These are phyloP conservation scores for Nakazawaea ernobii DNA, from an alignment of 805 yeast genomes.

Conservation along the genomic window DNA sequence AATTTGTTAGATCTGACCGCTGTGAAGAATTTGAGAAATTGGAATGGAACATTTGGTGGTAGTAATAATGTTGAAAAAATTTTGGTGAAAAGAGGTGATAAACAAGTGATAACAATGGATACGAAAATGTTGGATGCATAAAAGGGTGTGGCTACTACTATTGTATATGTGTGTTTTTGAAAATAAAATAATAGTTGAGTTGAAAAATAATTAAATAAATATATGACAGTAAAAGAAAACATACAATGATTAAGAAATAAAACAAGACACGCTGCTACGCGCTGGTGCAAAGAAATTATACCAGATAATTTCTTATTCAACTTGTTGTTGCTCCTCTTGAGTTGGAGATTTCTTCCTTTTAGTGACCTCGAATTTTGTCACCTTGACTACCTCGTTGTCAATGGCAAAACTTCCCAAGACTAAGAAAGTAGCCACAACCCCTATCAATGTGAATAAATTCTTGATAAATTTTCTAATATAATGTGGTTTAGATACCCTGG, in stretches of 20 bases:
- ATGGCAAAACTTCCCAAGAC: constrained; percentile 23
- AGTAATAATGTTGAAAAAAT: constrained; percentile 54
- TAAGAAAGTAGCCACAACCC: constrained; percentile 20
- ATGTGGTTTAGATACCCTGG: constrained; percentile 20
- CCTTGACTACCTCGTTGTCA: constrained; percentile 9
- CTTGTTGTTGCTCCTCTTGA: not conserved
- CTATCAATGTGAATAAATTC: constrained; percentile 24
- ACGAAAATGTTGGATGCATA: not conserved
- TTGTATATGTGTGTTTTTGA: not conserved
- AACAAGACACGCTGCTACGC: too few relatives aligned
- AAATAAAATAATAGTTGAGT: not conserved
- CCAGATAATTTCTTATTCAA: not conserved
- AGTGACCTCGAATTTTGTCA: too few relatives aligned
- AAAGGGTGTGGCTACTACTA: not conserved
- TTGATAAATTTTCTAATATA: constrained; percentile 14
- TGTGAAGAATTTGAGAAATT: constrained; percentile 54
- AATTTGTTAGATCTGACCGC: constrained; percentile 58
- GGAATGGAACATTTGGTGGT: constrained; percentile 86
- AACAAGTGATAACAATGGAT: not conserved
- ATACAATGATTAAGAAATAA: not conserved
- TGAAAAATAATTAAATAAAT: not conserved
- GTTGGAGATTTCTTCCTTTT: too few relatives aligned
- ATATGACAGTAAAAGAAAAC: not conserved
- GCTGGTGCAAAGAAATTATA: too few relatives aligned
- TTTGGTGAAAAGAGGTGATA: constrained; percentile 24